Evolutionary conservation across 257 asterid species (phyloP), one percentile per base, ranked within the genome.

Genomic region (Nicotiana knightiana): DNA sequence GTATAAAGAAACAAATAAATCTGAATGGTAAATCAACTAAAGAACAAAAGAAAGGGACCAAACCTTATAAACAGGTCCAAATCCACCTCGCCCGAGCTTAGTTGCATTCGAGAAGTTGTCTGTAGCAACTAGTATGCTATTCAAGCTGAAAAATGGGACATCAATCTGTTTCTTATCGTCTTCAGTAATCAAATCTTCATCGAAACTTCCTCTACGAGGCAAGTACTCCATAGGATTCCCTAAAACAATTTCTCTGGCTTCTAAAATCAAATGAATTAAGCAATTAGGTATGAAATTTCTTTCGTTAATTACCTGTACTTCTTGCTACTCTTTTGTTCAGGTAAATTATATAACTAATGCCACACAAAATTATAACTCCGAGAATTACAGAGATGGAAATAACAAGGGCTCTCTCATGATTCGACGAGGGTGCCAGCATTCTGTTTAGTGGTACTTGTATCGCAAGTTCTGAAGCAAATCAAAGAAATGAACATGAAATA

Each of bases 1-100:
- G 33, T 6, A 32, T n/a, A 46, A 28, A 9, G 5, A 1, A 6
- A 73, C 18, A 15, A 46, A 18, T 9, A 48, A n/a, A 24, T 67
- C 7, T 6, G 26, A 58, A 12, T 26, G 33, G 21, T 21, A 6
- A 37, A 30, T 4, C 48, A 54, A 11, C 26, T 16, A 54, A 35
- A 6, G 21, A 3, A 65, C 8, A 35, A 37, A 64, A 4, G 57
- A 8, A 39, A 3, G 77, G 13, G 10, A 11, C 24, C 59, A 18
- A 32, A 88, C 95, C 92, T 88, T 90, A 79, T 92, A 90, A 28
- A 92, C 95, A 6, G 93, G 92, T 17, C 97, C 93, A 77, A 88
- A 91, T 76, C 97, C 97, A 32, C 95, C 97, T 81, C 53, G 86
- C 54, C 97, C 97, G 3, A 92, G 91, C 88, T 87, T 89, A 83